Evolutionary conservation across 2,329 filamentous ascomycete genomes (phyloP).

Genomic region (Monilinia fructicola): DNA sequence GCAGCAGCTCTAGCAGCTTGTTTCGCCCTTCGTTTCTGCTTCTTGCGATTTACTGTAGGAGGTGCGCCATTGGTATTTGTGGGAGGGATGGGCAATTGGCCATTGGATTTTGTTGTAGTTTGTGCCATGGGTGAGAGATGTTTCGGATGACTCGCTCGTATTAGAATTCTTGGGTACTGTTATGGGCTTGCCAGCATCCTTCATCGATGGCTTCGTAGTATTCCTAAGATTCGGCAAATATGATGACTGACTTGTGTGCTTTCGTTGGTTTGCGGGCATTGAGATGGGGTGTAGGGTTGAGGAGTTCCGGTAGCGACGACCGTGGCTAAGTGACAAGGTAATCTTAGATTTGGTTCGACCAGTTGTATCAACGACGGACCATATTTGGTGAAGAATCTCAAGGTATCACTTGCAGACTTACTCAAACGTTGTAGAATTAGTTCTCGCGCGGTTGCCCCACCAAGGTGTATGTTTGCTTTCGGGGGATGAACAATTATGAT

Average conservation of each 20-base stretch:
- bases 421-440: constrained; percentile 22
- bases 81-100: constrained; percentile 34
- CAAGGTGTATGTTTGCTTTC: constrained; percentile 35
- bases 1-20: constrained; percentile 44
- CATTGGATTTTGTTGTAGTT: constrained; percentile 38
- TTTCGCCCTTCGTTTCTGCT: constrained; percentile 89
- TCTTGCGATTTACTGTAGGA: constrained; percentile 79
- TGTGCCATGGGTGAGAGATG: constrained; percentile 48
- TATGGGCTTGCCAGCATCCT: constrained; percentile 69
- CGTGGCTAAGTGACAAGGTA: constrained; percentile 6
- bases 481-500: constrained; percentile 23
- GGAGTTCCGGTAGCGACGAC: constrained; percentile 17
- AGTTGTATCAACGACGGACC: constrained; percentile 10
- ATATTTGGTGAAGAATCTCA: background rate
- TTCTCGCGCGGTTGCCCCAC: constrained; percentile 37
- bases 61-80: constrained; percentile 41
- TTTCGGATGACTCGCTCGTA: constrained; percentile 52
- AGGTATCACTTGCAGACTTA: constrained; percentile 17
- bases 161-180: constrained; percentile 58
- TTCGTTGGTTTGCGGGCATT: constrained; percentile 56
- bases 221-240: constrained; percentile 52
- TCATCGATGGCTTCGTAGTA: constrained; percentile 64
- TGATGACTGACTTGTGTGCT: constrained; percentile 50
- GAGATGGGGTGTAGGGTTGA: constrained; percentile 32
- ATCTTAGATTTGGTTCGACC: constrained; percentile 19